These are phyloP conservation scores for Candida mesenterica DNA, from an alignment of 1,139 yeast species.

Conservation along the genomic window DNA sequence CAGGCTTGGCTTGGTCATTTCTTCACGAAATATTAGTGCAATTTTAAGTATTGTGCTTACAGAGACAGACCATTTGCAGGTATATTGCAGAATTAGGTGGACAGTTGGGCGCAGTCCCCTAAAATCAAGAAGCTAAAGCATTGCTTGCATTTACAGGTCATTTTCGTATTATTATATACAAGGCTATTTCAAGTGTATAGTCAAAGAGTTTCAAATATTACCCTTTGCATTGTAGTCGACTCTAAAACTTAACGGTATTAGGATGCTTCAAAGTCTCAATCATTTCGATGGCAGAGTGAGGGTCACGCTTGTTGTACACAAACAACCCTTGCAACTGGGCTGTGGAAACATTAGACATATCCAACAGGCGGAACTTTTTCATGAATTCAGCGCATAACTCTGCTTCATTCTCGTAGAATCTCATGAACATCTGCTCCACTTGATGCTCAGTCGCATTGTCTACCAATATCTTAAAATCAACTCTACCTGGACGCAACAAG, in stretches of 20 bases:
- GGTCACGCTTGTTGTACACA: conserved; percentile 86
- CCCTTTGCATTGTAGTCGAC: too few species aligned
- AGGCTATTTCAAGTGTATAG: too few species aligned
- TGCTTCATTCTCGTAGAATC: conserved; percentile 73
- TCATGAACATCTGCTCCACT: conserved; percentile 76
- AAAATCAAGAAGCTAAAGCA: too few species aligned
- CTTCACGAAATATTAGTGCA: too few species aligned
- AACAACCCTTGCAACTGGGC: conserved; percentile 95
- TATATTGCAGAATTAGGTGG: too few species aligned
- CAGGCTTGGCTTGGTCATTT: too few species aligned
- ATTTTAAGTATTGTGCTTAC: too few species aligned
- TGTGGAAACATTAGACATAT: conserved; percentile 66
- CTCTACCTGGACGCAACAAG: conserved; percentile 87
- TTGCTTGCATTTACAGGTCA: too few species aligned
- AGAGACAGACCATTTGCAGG: too few species aligned
- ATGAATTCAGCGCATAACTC: conserved; percentile 66
- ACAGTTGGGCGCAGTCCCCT: too few species aligned
- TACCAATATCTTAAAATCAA: conserved; percentile 77
- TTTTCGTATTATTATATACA: not conserved
- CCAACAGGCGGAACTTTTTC: conserved; percentile 45
- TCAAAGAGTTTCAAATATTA: too few species aligned
- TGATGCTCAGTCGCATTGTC: conserved; percentile 86
- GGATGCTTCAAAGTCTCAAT: conserved; percentile 34
- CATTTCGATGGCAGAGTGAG: conserved; percentile 72
- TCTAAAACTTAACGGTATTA: not conserved